Percentiles rank a stretch among this genome's conserved stretches.
These are phyloP conservation scores for Fusarium nisikadoi DNA, from an alignment of 2,329 filamentous ascomycete species.

Conservation along the genomic window DNA sequence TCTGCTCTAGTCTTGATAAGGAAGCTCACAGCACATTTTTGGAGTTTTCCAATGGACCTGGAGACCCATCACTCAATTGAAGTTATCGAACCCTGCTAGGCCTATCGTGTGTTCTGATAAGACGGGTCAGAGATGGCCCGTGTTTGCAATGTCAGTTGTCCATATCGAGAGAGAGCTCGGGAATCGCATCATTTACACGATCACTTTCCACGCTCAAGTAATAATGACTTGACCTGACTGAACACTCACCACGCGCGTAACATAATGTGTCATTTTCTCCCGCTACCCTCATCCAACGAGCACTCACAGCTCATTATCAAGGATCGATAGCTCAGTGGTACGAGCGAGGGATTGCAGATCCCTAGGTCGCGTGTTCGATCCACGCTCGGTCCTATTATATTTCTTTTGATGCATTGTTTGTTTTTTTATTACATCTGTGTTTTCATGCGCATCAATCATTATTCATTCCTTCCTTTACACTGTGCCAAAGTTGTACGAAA, in stretches of 20 bases:
- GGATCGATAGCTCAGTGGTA: constrained; percentile 41
- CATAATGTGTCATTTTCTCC: fast-evolving
- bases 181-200: no score
- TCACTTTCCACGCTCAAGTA: neutral
- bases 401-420: no score
- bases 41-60: neutral
- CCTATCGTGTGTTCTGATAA: neutral
- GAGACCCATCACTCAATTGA: neutral
- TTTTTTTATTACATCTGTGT: no score
- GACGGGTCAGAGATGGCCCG: neutral
- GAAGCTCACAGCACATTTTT: neutral
- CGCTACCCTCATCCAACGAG: neutral
- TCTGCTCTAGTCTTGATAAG: constrained; percentile 18
- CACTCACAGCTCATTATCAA: neutral
- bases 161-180: neutral
- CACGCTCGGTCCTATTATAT: constrained; percentile 32
- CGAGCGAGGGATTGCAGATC: constrained; percentile 41
- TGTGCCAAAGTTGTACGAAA: neutral
- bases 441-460: no score
- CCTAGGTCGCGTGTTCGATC: constrained; percentile 41
- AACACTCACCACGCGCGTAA: fast-evolving
- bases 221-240: no score
- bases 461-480: fast-evolving
- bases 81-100: neutral
- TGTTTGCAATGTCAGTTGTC: neutral